Base-by-base conservation (phyloP, 2,329 filamentous ascomycete species). In the Colletotrichum sp. region DNA sequence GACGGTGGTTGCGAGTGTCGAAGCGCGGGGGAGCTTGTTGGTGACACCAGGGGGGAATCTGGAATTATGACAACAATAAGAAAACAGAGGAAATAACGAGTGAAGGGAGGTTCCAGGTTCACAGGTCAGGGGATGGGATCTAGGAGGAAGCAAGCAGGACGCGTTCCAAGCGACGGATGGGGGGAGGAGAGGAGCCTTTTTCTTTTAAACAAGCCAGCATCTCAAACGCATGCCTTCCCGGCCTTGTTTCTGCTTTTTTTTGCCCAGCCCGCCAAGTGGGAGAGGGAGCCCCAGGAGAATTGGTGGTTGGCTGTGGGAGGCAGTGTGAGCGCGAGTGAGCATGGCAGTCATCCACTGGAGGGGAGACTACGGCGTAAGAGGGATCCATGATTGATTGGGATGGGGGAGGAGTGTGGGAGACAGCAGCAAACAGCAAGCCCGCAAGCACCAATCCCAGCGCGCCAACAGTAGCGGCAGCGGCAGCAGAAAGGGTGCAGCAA, bases 241-340 rank as follows among this genome's bases (percentile, higher is more conserved):
- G 65, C 36, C 73, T 65, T 73, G 65, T 73, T 66, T 73, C 48
- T 66, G 28, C 38, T n/a, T 56, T 62, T 62, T n/a, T 56, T 55
- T 69, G 70, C 73, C 70, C 58, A 73, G 58, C 70, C 64, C 64
- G 73, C 73, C 73, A 73, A 69, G 70, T 36, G 62, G 65, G 70
- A 73, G 70, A 52, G 43, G n/a, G n/a, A 52, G n/a, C 43, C 32
- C 67, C 32, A 43, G 71, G 64, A 66, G 58, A 55, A 21, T 38
- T 48, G 28, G 70, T 68, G 43, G 64, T 68, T 73, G 56, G 70
- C 36, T 66, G 52, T 43, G 36, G 34, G 61, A 52, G 65, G 66
- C 52, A 68, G 66, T 70, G 58, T 38, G 61, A 64, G 34, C 7
- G 58, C 24, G 58, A 21, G 55, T 58, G 58, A 61, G 58, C 26